phyloP scores from a whole-genome alignment of 805 yeast genomes.

The Saccharomycodes ludwigii region DNA sequence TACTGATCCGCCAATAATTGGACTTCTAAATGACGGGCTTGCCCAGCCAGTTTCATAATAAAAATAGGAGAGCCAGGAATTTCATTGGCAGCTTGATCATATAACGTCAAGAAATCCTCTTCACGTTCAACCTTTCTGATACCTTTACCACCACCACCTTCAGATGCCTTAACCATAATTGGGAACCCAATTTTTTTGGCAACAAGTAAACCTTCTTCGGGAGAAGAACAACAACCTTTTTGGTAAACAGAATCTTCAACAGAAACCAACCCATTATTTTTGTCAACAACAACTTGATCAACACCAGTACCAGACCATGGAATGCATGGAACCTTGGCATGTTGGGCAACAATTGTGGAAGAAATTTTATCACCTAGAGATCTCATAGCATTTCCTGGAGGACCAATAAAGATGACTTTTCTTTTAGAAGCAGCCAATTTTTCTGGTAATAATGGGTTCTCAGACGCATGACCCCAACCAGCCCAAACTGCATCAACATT shows the following conservation, averaged over 20 bases:
- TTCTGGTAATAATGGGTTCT: slow-evolving; percentile 91
- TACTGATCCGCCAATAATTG: slow-evolving; percentile 97
- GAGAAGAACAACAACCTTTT: slow-evolving; percentile 75
- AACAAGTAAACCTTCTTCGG: slow-evolving; percentile 80
- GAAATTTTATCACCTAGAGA: slow-evolving; percentile 98
- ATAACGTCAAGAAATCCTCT: slow-evolving; percentile 61
- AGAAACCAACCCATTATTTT: slow-evolving; percentile 65
- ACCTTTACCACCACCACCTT: slow-evolving; percentile 99
- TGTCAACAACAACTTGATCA: slow-evolving; percentile 62
- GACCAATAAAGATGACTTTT: slow-evolving; percentile 89
- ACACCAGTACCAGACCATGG: slow-evolving; percentile 99
- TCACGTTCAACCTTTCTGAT: slow-evolving; percentile 89
- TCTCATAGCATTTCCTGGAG: slow-evolving; percentile 99
- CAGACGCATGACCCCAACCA: slow-evolving; percentile 99
- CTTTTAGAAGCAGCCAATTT: slow-evolving; percentile 85
- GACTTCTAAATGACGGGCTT: slow-evolving; percentile 96
- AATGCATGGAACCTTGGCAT: slow-evolving; percentile 94
- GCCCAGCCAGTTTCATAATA: slow-evolving; percentile 94
- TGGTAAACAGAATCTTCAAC: slow-evolving; percentile 76
- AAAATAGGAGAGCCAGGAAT: slow-evolving; percentile 98
- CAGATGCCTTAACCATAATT: slow-evolving; percentile 97
- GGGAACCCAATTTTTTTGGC: slow-evolving; percentile 92
- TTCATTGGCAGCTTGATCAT: slow-evolving; percentile 92
- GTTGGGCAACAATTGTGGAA: slow-evolving; percentile 97
- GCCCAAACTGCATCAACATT: slow-evolving; percentile 99